Evolutionary conservation across 345 rosid species (phyloP), one percentile per base, ranked within the genome.

Genomic region (Eutrema yunnanense): DNA sequence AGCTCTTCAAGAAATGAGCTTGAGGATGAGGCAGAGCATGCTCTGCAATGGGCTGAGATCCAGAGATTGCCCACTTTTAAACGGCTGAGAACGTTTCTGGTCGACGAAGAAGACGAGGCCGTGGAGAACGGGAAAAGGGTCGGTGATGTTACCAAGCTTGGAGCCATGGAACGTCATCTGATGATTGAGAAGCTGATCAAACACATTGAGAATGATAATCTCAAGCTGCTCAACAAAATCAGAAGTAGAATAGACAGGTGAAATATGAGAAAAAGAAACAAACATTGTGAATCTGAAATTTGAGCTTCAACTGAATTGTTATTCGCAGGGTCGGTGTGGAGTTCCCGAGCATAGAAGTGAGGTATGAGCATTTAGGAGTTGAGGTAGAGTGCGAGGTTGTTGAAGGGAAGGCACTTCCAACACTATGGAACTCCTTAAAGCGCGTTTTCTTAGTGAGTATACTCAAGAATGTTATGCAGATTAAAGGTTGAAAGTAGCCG

Each of bases 351-450:
- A 81, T 89, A 29, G 96, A 92, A 49, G 90, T 89, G 54, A 82
- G 93, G 73, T 89, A 82, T 68, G 69, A 56, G 43, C 79, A 86
- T 57, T 73, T 89, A 22, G 56, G 77, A 2, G 86, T 92, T 7
- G 92, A 87, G 65, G 88, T 91, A 41, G 81, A 84, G 32, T 87
- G 90, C n/a, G 82, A 86, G 51, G 82, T 92, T 16, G 83, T 87
- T 56, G 79, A 80, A 51, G 96, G 96, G 47, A 89, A 83, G 77
- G 87, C 96, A 0, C 92, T 89, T 61, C 93, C 97, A 13, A 89
- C 94, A 52, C 80, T 92, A 3, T 91, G 96, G 93, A 88, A 86
- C 73, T 73, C 90, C 9, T 50, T 80, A 4, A 86, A 63, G 78
- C 49, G 60, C 59, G 6, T 78, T 32, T 12, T 86, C 72, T 60